Evolutionary conservation across 2,329 filamentous ascomycete genomes (phyloP), one percentile per base, ranked within the genome.

Genomic region (Dendrostoma leiphaemia): DNA sequence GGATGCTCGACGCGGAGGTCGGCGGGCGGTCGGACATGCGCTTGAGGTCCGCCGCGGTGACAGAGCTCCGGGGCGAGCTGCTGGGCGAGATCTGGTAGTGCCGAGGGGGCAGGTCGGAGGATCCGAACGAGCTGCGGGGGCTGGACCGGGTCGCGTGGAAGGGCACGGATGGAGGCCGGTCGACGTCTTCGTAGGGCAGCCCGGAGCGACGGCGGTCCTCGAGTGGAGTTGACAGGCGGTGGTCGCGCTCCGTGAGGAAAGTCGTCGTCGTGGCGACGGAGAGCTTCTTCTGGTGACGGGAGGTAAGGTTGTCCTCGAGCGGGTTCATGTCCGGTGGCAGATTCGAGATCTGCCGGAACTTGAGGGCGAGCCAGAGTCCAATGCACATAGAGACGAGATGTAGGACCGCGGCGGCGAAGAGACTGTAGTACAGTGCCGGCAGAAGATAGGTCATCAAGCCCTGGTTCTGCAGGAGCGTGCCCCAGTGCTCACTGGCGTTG

Each of bases 261-360:
- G 72, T 79, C 60, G 71, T 73, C 6, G 67, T 66, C 2, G 76
- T 82, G 4, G 75, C 71, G 26, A 82, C 64, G 1, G 80, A 83
- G 1, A 79, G 81, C 69, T 82, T 83, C 76, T 91, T 92, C 72
- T 95, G 91, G 54, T 71, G 74, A 23, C 86, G 83, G 10, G 90
- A 85, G 1, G 91, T 97, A 54, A 96, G 74, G 64, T 93, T 86
- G 61, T 89, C 84, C 67, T 97, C 92, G 13, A 97, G 78, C 2
- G 93, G 93, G 67, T 97, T 97, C 89, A 96, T 91, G 65, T 97
- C 93, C 0, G 93, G 92, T 6, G 93, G 93, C 68, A 97, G 80
- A 19, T 80, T 77, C 5, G 85, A 79, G 63, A 97, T 97, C 65
- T 89, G 88, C 37, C 86, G 83, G 82, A 97, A 97, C 62, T 88